These are phyloP conservation scores for Linum usitatissimum DNA, from an alignment of 345 rosid species.

Conservation along the genomic window DNA sequence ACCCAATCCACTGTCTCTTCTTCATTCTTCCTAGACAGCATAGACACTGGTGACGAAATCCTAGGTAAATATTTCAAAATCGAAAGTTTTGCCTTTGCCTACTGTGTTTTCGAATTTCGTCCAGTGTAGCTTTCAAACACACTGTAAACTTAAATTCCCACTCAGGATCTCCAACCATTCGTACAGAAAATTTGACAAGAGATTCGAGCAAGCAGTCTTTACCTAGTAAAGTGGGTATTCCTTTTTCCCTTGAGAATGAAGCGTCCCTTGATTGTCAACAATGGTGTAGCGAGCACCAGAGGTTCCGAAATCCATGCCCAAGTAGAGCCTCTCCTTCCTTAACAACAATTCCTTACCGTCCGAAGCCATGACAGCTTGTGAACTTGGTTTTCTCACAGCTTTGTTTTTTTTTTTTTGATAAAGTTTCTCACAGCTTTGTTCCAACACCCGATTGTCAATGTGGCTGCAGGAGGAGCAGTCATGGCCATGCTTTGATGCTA, in stretches of 20 bases:
- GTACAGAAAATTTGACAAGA: not conserved
- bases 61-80: too few relatives aligned
- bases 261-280: constrained; percentile 51
- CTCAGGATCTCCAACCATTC: too few relatives aligned
- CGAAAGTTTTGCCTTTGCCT: too few relatives aligned
- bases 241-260: constrained; percentile 56
- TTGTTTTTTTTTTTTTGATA: too few relatives aligned
- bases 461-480: not conserved
- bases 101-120: too few relatives aligned
- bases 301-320: constrained; percentile 95
- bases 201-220: not conserved
- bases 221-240: constrained; percentile 53
- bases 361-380: constrained; percentile 20
- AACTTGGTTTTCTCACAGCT: constrained; percentile 9
- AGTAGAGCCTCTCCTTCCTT: constrained; percentile 39
- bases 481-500: not conserved
- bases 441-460: not conserved
- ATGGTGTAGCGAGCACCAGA: constrained; percentile 81
- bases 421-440: constrained; percentile 1
- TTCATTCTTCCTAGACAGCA: constrained; percentile 66
- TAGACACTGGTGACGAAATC: not conserved
- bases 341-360: constrained; percentile 13
- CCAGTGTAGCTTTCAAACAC: too few relatives aligned
- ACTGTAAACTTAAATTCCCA: too few relatives aligned
- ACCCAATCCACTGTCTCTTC: constrained; percentile 66